These are phyloP conservation scores for Tetraselmis striata DNA, from an alignment of 139 green algal genomes.

Conservation along the genomic window DNA sequence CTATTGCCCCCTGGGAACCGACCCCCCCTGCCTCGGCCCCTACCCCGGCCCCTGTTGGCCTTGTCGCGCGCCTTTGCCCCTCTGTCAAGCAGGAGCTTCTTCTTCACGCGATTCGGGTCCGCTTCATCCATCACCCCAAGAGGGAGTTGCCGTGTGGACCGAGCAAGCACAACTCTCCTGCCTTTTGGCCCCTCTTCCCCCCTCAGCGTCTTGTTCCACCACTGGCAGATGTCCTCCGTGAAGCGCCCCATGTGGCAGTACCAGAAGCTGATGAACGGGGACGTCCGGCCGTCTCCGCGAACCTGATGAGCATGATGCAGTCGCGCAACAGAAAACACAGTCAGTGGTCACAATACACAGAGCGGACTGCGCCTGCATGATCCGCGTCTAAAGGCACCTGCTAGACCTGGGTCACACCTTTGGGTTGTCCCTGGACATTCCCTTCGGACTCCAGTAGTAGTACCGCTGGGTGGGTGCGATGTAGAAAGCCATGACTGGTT, in stretches of 20 bases:
- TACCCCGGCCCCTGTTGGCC: background rate
- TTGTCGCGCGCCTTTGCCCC: background rate
- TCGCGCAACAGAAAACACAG: too few species aligned
- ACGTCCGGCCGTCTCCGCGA: slow-evolving; percentile 14
- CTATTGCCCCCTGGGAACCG: too few species aligned
- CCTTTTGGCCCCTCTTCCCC: background rate
- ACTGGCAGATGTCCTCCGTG: background rate
- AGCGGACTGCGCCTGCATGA: too few species aligned
- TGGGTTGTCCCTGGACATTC: background rate
- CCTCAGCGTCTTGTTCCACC: background rate
- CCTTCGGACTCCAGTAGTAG: slow-evolving; percentile 25
- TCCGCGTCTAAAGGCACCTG: too few species aligned
- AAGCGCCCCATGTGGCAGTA: slow-evolving; percentile 7
- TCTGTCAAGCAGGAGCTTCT: background rate
- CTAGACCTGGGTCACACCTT: too few species aligned
- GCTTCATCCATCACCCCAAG: background rate
- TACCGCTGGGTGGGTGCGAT: slow-evolving; percentile 19
- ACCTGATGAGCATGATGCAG: too few species aligned
- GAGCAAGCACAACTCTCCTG: background rate
- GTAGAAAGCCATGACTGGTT: slow-evolving; percentile 14
- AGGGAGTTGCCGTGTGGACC: background rate
- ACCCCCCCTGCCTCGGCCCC: background rate
- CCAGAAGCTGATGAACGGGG: slow-evolving; percentile 27
- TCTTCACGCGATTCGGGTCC: background rate
- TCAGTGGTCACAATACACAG: too few species aligned